A percentile compares a stretch with the other conserved stretches of the same genome.
phyloP scores from a whole-genome alignment of 2,329 filamentous ascomycete species.

The Leptographium wingfieldii region DNA sequence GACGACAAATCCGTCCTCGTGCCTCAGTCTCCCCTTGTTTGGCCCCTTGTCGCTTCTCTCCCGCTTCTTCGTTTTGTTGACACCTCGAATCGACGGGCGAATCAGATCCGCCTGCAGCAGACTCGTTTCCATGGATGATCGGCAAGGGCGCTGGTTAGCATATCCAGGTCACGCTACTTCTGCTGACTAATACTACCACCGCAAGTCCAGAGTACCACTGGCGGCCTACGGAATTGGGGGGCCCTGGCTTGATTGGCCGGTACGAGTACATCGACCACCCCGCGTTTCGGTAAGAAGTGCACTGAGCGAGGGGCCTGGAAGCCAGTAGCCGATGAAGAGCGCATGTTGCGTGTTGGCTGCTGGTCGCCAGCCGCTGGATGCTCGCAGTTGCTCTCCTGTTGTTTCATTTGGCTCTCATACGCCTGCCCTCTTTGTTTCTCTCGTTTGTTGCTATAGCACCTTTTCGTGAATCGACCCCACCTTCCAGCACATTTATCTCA shows the following conservation, averaged over 20 bases:
- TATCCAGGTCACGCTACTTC: not conserved
- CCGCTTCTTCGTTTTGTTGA: not conserved
- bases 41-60: not conserved
- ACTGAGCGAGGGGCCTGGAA: not conserved
- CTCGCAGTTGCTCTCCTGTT: not conserved
- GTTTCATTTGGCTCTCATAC: not conserved
- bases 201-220: not conserved
- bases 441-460: slow-evolving; percentile 1
- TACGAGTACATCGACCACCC: not conserved
- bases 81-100: not conserved
- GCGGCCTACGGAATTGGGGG: not conserved
- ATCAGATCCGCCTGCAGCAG: not conserved
- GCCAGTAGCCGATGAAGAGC: not conserved
- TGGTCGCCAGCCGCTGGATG: too few species aligned
- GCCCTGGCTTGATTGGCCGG: not conserved
- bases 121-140: not conserved
- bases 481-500: not conserved
- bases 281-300: not conserved
- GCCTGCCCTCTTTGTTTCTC: not conserved
- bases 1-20: too few species aligned
- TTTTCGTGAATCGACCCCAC: not conserved
- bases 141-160: not conserved
- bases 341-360: too few species aligned
- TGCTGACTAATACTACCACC: slow-evolving; percentile 4
- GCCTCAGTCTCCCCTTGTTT: not conserved